phyloP scores from a whole-genome alignment of 345 rosid genomes.

The Lumnitzera littorea region DNA sequence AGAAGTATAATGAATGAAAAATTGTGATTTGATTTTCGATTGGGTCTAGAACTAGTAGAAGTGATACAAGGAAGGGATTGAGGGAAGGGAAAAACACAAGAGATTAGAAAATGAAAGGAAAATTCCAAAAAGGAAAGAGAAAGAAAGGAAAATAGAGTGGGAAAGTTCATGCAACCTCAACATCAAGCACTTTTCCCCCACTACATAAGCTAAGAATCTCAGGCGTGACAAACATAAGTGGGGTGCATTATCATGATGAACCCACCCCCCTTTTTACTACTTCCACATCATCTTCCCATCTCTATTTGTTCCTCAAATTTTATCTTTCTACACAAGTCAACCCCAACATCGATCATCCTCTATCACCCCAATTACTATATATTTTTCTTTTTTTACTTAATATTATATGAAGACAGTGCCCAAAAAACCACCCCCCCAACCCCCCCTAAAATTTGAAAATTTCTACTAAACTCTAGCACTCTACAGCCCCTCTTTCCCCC shows the following conservation, averaged over 20 bases:
- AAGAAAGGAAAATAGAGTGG: neutral
- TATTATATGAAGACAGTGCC: too few relatives aligned
- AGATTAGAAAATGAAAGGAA: neutral
- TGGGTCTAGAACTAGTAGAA: neutral
- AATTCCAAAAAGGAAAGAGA: neutral
- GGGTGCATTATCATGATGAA: constrained; percentile 80
- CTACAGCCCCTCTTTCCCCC: neutral
- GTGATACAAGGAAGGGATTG: neutral
- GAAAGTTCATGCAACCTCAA: neutral
- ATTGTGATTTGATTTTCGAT: too few relatives aligned
- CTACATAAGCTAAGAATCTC: constrained; percentile 56
- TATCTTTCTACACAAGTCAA: constrained; percentile 15
- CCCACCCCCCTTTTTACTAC: constrained; percentile 23
- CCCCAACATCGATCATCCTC: constrained; percentile 8
- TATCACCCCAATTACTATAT: constrained; percentile 1
- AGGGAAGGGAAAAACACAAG: neutral
- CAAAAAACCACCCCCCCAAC: too few relatives aligned
- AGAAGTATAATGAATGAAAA: too few relatives aligned
- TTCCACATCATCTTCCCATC: constrained; percentile 1
- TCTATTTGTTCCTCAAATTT: constrained; percentile 1
- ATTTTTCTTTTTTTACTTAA: constrained; percentile 2
- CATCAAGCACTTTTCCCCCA: constrained; percentile 13
- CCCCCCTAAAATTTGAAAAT: too few relatives aligned
- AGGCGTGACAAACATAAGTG: constrained; percentile 86
- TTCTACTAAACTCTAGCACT: constrained; percentile 1